Conservation (phyloP, 768 basidiomycete species). For the Mrakia frigida region DNA sequence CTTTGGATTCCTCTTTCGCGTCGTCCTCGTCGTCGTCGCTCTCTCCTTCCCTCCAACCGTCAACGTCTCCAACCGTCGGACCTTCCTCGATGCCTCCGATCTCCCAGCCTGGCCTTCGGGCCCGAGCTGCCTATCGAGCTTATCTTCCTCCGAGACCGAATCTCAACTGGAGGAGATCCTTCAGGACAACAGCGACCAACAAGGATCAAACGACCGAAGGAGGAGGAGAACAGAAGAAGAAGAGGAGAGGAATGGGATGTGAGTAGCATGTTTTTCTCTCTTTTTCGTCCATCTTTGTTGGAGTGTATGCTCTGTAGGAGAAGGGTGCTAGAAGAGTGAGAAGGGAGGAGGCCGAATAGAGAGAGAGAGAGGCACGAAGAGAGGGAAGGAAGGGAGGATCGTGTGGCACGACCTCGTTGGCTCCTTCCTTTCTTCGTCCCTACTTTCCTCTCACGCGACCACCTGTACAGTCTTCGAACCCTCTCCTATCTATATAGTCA, state of each 20-base stretch:
- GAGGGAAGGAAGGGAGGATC: neutral
- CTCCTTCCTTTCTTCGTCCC: constrained; percentile 6
- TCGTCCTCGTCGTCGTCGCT: neutral
- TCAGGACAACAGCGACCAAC: constrained; percentile 18
- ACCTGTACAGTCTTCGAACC: too few species aligned
- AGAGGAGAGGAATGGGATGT: constrained; percentile 28
- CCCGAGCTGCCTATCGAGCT: constrained; percentile 19
- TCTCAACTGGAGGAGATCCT: constrained; percentile 15
- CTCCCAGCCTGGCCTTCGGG: neutral
- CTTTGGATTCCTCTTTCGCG: neutral
- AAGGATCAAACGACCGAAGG: neutral
- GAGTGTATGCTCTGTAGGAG: neutral
- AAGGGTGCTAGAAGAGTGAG: neutral
- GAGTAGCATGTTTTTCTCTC: neutral
- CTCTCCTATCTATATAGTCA: neutral
- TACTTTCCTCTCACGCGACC: neutral
- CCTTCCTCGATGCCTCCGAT: neutral
- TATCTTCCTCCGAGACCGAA: constrained; percentile 25
- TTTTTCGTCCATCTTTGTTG: neutral
- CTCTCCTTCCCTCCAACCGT: constrained; percentile 6
- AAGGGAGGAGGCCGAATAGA: neutral
- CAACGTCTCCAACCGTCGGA: neutral
- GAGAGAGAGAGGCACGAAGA: neutral
- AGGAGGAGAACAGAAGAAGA: constrained; percentile 19
- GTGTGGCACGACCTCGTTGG: neutral